A percentile compares a stretch with the other conserved stretches of the same genome.
phyloP scores from a whole-genome alignment of 768 basidiomycete genomes.

The Coprinopsis strossmayeri region DNA sequence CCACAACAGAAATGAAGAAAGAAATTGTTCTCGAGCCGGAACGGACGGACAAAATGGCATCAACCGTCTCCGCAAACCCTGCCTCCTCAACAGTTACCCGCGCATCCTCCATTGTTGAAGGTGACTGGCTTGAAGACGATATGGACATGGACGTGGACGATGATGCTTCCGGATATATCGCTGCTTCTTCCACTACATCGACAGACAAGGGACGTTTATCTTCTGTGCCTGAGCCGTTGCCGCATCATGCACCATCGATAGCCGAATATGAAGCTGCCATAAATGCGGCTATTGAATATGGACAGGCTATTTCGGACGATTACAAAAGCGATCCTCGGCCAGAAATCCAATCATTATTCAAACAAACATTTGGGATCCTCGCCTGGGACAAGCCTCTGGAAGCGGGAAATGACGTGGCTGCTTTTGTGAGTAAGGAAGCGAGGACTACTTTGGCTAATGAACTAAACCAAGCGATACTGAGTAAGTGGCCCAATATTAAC shows the following conservation, averaged over 20 bases:
- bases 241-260: constrained; percentile 4
- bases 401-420: constrained; percentile 58
- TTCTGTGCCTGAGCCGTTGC: constrained; percentile 10
- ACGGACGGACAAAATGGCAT: constrained; percentile 7
- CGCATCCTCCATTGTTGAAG: constrained; percentile 24
- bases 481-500: constrained; percentile 34
- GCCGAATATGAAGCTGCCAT: constrained; percentile 51
- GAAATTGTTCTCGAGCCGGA: constrained; percentile 37
- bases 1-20: constrained; percentile 65
- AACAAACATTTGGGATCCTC: constrained; percentile 72
- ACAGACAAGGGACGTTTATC: background rate
- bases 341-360: constrained; percentile 60
- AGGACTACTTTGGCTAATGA: constrained; percentile 64
- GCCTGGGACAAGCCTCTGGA: constrained; percentile 72
- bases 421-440: constrained; percentile 63
- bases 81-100: constrained; percentile 8
- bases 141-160: constrained; percentile 63
- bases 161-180: constrained; percentile 20
- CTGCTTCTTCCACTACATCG: constrained; percentile 17
- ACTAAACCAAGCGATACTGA: constrained; percentile 76
- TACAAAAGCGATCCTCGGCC: constrained; percentile 59
- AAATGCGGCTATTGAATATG: constrained; percentile 65
- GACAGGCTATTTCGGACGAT: constrained; percentile 61
- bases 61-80: background rate
- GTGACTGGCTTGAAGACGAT: constrained; percentile 23